Base-by-base conservation (phyloP, 2,329 filamentous ascomycete species). In the Tolypocladium sp. region DNA sequence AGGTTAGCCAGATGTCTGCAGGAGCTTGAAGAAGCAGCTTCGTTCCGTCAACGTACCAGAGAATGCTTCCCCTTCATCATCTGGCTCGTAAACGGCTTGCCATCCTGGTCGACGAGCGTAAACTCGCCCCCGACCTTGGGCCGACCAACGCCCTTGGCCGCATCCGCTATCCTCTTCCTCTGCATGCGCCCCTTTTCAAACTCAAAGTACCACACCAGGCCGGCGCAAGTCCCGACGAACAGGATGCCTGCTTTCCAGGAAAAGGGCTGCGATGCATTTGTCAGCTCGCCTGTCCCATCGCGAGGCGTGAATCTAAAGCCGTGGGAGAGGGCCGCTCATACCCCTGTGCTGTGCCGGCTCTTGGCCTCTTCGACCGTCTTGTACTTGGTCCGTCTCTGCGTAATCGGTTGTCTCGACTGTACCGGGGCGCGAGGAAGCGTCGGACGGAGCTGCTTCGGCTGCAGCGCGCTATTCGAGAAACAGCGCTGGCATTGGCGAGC, bases 51-150 rank as follows among this genome's bases (percentile, higher is more conserved):
- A 78, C 84, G 58, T 74, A 90, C 89, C 76, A 95, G 74, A 58
- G 84, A 83, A 77, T 96, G 94, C 74, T 89, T 90, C 58, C 94
- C 94, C 79, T 88, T 89, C 79, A 97, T 81, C 73, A 93, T 86
- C 70, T 87, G 82, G 67, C 88, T 88, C 2, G 89, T 90, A 66
- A 96, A 92, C 42, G 80, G 79, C 59, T 86, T 84, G 56, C 92
- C 92, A 63, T 96, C 78, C 67, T 96, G 87, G 75, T 97, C 91
- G 44, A 89, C 77, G 66, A 99, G 77, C 63, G 86, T 80, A 72
- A 99, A 97, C 0, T 86, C 79, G 0, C 94, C 94, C 58, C 94
- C 94, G 57, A 99, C 92, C 78, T 96, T 95, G 40, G 94, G 94
- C 71, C 85, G 88, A 1, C 94, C 94, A 7, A 97, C 87, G 13